Percentiles rank a stretch among this genome's conserved stretches.
Evolutionary conservation across 139 green algal species (phyloP).

Genomic region (Closterium sp.): DNA sequence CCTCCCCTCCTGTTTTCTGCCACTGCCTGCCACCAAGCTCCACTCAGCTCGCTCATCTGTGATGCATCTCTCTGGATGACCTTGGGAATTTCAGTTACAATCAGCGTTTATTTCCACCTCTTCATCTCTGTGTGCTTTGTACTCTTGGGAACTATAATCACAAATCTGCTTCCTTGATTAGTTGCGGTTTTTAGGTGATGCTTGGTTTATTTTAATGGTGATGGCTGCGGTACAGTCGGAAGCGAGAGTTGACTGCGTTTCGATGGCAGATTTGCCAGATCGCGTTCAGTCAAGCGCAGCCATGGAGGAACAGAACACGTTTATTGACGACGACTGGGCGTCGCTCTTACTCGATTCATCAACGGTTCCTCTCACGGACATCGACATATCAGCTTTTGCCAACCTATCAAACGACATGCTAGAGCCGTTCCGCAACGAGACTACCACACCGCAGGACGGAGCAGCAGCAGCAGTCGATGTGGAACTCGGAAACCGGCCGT

Average conservation of each 20-base stretch:
- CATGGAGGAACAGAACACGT: background rate
- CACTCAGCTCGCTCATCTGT: too few relatives aligned
- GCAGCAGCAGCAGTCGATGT: background rate
- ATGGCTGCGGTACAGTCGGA: background rate
- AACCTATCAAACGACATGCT: background rate
- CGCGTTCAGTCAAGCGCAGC: background rate
- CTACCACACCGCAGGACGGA: background rate
- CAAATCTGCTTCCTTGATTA: background rate
- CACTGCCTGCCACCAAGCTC: background rate
- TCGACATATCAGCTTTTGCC: background rate
- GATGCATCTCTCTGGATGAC: background rate
- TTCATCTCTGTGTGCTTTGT: too few relatives aligned
- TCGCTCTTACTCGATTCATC: background rate
- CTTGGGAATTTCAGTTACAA: background rate
- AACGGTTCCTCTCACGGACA: background rate
- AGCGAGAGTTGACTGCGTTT: background rate
- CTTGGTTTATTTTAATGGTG: background rate
- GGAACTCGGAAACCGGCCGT: background rate
- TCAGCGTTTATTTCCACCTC: too few relatives aligned
- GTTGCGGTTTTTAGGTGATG: too few relatives aligned
- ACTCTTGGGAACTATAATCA: background rate
- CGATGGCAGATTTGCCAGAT: background rate
- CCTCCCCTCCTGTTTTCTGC: background rate
- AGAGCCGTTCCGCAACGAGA: background rate
- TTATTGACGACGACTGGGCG: background rate